These are phyloP conservation scores for Eucalyptus polybractea DNA, from an alignment of 345 rosid genomes.

Conservation along the genomic window DNA sequence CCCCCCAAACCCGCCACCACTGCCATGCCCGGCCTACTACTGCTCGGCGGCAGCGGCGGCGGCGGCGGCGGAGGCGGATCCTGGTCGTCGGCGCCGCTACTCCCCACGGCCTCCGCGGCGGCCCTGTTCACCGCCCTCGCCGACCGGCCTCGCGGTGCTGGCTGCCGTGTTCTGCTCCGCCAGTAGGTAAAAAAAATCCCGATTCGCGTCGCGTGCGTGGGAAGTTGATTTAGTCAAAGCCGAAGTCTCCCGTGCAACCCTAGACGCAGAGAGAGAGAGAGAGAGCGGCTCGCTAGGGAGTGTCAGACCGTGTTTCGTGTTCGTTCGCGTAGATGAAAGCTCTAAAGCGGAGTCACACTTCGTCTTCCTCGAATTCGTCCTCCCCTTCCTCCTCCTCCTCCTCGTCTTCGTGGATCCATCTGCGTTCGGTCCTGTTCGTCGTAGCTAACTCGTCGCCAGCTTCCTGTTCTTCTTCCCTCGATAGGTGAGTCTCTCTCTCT, in stretches of 20 bases:
- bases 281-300: background rate
- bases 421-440: slow-evolving; percentile 82
- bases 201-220: background rate
- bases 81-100: slow-evolving; percentile 16
- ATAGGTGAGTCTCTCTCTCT: slow-evolving; percentile 50
- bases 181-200: slow-evolving; percentile 12
- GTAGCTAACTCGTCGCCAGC: slow-evolving; percentile 81
- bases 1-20: background rate
- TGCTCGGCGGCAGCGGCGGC: slow-evolving; percentile 1
- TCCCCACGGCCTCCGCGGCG: slow-evolving; percentile 5
- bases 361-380: slow-evolving; percentile 51
- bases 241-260: background rate
- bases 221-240: background rate
- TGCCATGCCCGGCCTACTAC: background rate
- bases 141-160: slow-evolving; percentile 24
- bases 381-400: slow-evolving; percentile 52
- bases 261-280: background rate
- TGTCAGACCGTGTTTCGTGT: background rate
- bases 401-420: slow-evolving; percentile 68
- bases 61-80: slow-evolving; percentile 21
- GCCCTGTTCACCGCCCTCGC: slow-evolving; percentile 31
- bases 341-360: slow-evolving; percentile 65
- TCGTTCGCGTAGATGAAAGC: slow-evolving; percentile 60
- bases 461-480: slow-evolving; percentile 59
- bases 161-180: slow-evolving; percentile 31